phyloP scores from a whole-genome alignment of 345 rosid genomes.

The Euphorbia lathyris region DNA sequence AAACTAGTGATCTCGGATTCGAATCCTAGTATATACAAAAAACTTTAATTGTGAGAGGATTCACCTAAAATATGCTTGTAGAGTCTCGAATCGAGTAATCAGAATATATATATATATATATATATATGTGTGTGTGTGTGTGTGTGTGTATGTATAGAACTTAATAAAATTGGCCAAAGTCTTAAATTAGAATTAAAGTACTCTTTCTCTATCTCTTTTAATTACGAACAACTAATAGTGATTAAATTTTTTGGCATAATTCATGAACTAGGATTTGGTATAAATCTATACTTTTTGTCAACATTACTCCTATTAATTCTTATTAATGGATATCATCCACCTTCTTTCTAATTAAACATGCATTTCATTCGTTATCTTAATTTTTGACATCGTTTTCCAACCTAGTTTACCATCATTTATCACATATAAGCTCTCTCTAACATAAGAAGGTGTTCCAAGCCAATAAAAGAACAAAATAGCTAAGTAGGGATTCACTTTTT shows the following conservation, averaged over 20 bases:
- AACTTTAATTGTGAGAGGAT: too few relatives aligned
- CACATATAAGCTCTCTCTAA: neutral
- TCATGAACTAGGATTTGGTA: slow-evolving; percentile 10
- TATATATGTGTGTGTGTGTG: too few relatives aligned
- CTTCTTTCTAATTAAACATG: too few relatives aligned
- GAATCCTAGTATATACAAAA: too few relatives aligned
- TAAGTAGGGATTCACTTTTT: neutral
- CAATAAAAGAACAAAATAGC: slow-evolving; percentile 31
- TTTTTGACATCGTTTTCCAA: neutral
- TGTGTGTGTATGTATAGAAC: too few relatives aligned
- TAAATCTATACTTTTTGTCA: neutral
- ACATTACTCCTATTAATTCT: neutral
- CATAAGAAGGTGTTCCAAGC: slow-evolving; percentile 23
- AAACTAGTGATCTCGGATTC: too few relatives aligned
- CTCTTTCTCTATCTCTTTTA: slow-evolving; percentile 1
- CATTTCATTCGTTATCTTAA: neutral
- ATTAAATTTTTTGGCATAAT: slow-evolving; percentile 10
- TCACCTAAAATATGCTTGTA: too few relatives aligned
- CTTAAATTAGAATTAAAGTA: slow-evolving; percentile 5
- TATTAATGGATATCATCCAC: slow-evolving; percentile 23
- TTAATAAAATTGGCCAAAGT: slow-evolving; percentile 10
- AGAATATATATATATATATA: too few relatives aligned
- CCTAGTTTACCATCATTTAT: too few relatives aligned
- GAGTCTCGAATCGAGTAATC: too few relatives aligned
- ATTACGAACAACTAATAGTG: slow-evolving; percentile 24